Percentiles rank a stretch among this genome's conserved stretches.
These are phyloP conservation scores for Helianthus tuberosus DNA, from an alignment of 129 eudicot species.

Conservation along the genomic window DNA sequence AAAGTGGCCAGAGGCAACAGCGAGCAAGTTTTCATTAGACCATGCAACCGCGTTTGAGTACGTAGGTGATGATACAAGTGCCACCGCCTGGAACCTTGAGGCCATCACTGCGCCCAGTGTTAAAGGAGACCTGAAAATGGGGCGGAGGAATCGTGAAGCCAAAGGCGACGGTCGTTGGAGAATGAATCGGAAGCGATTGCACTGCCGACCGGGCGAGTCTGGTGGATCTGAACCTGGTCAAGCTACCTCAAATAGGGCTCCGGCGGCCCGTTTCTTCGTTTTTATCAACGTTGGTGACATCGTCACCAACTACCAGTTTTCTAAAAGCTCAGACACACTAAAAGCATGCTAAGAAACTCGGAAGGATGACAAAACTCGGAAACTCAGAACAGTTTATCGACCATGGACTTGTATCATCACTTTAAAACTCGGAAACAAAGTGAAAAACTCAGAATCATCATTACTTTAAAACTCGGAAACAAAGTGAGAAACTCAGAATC, in stretches of 20 bases:
- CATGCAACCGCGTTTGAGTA: slow-evolving; percentile 80
- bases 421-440: too few relatives aligned
- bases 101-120: slow-evolving; percentile 34
- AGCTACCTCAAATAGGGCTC: slow-evolving; percentile 75
- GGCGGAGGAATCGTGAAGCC: slow-evolving; percentile 80
- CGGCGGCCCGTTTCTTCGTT: slow-evolving; percentile 66
- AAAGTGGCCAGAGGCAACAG: slow-evolving; percentile 72
- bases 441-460: too few relatives aligned
- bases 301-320: slow-evolving; percentile 43
- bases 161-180: slow-evolving; percentile 67
- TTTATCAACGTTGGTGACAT: neutral
- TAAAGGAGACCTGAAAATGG: slow-evolving; percentile 59
- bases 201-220: slow-evolving; percentile 56
- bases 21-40: slow-evolving; percentile 87
- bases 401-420: too few relatives aligned
- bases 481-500: too few relatives aligned
- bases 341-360: too few relatives aligned
- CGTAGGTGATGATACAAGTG: slow-evolving; percentile 70
- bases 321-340: too few relatives aligned
- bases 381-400: too few relatives aligned
- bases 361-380: too few relatives aligned
- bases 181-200: slow-evolving; percentile 59
- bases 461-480: too few relatives aligned
- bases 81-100: slow-evolving; percentile 67
- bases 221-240: slow-evolving; percentile 85